A percentile compares a stretch with the other conserved stretches of the same genome.
Conservation (phyloP, 805 yeast genomes). For the Candida easanensis region DNA sequence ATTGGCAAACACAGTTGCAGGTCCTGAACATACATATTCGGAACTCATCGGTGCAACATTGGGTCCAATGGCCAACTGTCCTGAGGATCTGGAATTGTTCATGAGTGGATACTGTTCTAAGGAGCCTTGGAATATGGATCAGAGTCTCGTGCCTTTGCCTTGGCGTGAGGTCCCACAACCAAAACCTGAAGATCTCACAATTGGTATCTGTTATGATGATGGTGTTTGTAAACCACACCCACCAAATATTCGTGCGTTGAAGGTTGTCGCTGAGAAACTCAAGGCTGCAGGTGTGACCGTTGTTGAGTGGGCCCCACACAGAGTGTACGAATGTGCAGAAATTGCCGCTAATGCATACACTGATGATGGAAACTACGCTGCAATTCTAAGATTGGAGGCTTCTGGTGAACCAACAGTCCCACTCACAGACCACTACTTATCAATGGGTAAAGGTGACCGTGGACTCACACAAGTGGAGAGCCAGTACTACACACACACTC, state of each 20-base stretch:
- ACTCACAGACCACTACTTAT: constrained; percentile 59
- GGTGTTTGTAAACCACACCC: constrained; percentile 67
- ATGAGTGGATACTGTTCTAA: constrained; percentile 51
- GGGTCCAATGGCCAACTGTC: constrained; percentile 65
- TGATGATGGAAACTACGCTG: constrained; percentile 66
- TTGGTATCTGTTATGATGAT: constrained; percentile 64
- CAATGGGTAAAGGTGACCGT: constrained; percentile 56
- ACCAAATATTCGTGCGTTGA: constrained; percentile 56
- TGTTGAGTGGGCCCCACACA: constrained; percentile 55
- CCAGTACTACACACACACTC: constrained; percentile 48
- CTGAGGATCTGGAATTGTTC: constrained; percentile 66
- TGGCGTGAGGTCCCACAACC: constrained; percentile 37
- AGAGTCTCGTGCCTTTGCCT: constrained; percentile 33
- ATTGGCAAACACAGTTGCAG: constrained; percentile 18
- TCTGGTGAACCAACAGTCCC: constrained; percentile 72
- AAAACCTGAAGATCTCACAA: constrained; percentile 44
- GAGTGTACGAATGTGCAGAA: constrained; percentile 55
- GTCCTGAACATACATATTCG: constrained; percentile 24
- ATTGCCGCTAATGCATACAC: constrained; percentile 54
- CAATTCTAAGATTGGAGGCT: constrained; percentile 45
- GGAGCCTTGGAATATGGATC: constrained; percentile 57
- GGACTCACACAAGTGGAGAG: constrained; percentile 47
- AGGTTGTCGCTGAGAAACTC: constrained; percentile 51
- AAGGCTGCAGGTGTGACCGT: constrained; percentile 57
- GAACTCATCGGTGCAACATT: constrained; percentile 62